Conservation (phyloP, 495 filamentous ascomycete genomes). For the Neurospora sp. region DNA sequence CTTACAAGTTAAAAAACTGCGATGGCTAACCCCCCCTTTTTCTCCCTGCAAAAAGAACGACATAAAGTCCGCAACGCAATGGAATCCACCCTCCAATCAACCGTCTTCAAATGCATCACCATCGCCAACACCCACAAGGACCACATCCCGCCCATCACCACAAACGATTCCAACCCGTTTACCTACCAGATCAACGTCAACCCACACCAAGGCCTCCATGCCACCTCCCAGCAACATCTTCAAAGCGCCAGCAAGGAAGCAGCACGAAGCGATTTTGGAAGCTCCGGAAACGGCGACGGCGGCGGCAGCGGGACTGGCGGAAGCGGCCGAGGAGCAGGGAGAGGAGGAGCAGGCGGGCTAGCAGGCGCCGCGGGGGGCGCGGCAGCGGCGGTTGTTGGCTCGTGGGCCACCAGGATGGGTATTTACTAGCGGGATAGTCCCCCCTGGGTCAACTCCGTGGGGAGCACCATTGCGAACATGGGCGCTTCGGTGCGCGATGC, state of each 20-base stretch:
- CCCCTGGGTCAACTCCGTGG: not conserved
- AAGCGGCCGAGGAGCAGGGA: not conserved
- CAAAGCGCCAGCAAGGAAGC: conserved; percentile 7
- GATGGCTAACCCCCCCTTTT: not conserved
- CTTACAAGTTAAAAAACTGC: not conserved
- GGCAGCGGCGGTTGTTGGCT: conserved; percentile 22
- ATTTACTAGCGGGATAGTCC: conserved; percentile 44
- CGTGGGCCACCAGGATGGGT: conserved; percentile 72
- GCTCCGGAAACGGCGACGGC: not conserved
- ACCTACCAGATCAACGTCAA: conserved; percentile 82
- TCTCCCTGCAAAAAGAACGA: conserved; percentile 44
- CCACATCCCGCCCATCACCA: conserved; percentile 95
- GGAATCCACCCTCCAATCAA: conserved; percentile 73
- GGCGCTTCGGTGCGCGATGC: not conserved
- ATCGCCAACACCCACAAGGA: conserved; percentile 83
- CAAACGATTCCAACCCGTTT: conserved; percentile 85
- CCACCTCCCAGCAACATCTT: not conserved
- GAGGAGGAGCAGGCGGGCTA: not conserved
- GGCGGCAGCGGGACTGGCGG: not conserved
- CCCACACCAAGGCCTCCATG: not conserved
- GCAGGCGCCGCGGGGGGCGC: not conserved
- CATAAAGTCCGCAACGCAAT: conserved; percentile 80
- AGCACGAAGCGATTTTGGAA: not conserved
- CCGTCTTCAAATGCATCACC: conserved; percentile 77
- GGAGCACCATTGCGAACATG: not conserved